These are phyloP conservation scores for Halophytophthora polymorphica DNA, from an alignment of 352 stramenopile genomes.

Conservation along the genomic window DNA sequence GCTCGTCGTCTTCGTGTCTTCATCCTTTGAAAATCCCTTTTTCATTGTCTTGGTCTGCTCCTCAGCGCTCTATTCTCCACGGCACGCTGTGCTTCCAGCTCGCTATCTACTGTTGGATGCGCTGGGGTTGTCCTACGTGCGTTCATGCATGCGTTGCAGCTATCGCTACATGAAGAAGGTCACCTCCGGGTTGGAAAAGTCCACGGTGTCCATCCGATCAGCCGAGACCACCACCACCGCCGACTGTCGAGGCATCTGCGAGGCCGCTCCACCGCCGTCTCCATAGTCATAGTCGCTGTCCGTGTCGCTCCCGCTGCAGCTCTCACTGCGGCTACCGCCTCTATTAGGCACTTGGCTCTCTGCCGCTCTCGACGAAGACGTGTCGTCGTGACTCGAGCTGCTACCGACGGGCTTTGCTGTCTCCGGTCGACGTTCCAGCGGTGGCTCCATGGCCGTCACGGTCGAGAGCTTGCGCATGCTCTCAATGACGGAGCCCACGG, in stretches of 20 bases:
- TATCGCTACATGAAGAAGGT: conserved; percentile 41
- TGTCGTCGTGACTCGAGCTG: conserved; percentile 21
- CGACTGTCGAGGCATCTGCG: conserved; percentile 4
- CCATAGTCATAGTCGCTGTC: background rate
- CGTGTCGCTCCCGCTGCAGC: background rate
- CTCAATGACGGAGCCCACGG: conserved; percentile 15
- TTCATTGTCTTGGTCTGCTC: background rate
- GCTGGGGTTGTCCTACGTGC: conserved; percentile 11
- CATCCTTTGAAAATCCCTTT: conserved; percentile 13
- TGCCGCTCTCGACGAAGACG: conserved; percentile 16
- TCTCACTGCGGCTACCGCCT: conserved; percentile 10
- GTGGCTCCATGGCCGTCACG: conserved; percentile 12
- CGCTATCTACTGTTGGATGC: background rate
- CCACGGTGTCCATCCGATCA: conserved; percentile 39
- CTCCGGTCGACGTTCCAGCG: conserved; percentile 4
- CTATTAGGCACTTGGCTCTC: conserved; percentile 3
- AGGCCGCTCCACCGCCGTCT: background rate
- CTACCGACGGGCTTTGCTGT: conserved; percentile 3
- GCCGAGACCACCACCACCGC: conserved; percentile 37
- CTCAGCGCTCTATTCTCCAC: no score
- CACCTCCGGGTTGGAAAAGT: conserved; percentile 39
- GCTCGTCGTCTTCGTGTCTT: conserved; percentile 16
- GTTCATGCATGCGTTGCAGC: background rate
- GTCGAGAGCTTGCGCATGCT: conserved; percentile 17
- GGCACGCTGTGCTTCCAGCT: no score